Percentiles rank a stretch among this genome's conserved stretches.
phyloP scores from a whole-genome alignment of 2,329 filamentous ascomycete genomes.

The Gnomoniopsis sp. region DNA sequence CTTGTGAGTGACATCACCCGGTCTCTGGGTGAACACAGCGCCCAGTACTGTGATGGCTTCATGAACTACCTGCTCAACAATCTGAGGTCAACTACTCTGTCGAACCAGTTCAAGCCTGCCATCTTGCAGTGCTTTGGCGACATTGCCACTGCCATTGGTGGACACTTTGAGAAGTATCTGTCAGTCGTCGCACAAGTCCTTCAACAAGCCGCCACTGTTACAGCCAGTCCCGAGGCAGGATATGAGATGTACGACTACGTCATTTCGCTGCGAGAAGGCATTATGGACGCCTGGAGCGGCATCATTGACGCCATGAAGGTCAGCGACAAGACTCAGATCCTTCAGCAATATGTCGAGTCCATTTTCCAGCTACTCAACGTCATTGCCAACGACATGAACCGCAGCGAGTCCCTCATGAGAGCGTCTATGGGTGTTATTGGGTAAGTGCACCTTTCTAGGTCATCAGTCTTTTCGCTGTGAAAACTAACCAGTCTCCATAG shows the following conservation, averaged over 20 bases:
- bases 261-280: conserved; percentile 89
- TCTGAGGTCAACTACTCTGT: conserved; percentile 76
- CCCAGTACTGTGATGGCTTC: conserved; percentile 93
- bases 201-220: conserved; percentile 85
- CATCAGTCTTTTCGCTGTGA: neutral
- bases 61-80: conserved; percentile 98
- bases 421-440: conserved; percentile 97
- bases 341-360: conserved; percentile 75
- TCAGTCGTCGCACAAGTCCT: conserved; percentile 89
- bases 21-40: conserved; percentile 82
- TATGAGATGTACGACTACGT: conserved; percentile 98
- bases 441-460: conserved; percentile 35
- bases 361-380: conserved; percentile 85
- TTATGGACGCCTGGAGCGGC: conserved; percentile 98
- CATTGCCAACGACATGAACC: conserved; percentile 78
- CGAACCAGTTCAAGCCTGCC: conserved; percentile 96
- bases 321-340: conserved; percentile 67
- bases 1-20: conserved; percentile 95
- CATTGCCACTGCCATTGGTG: conserved; percentile 90
- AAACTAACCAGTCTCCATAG: conserved; percentile 31
- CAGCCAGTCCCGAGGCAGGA: conserved; percentile 72
- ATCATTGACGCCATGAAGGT: conserved; percentile 92
- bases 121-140: conserved; percentile 98
- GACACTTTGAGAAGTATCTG: conserved; percentile 89
- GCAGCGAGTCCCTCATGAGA: conserved; percentile 86